These are phyloP conservation scores for Colletotrichum trifolii DNA, from an alignment of 2,329 filamentous ascomycete genomes.

Conservation along the genomic window DNA sequence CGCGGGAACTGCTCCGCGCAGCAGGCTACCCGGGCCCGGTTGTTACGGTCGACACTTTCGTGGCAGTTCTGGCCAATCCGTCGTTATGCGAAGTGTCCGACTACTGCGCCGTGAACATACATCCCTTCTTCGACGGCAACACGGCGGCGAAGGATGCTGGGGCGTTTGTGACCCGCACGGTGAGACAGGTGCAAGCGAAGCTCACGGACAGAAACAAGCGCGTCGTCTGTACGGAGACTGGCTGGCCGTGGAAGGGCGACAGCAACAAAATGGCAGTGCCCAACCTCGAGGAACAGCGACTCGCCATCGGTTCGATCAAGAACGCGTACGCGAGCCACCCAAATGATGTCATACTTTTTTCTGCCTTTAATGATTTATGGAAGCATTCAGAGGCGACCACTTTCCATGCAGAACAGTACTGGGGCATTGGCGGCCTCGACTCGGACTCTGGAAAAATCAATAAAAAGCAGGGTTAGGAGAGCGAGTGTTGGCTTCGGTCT, in stretches of 20 bases:
- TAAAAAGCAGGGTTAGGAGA: too few species aligned
- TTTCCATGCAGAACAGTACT: conserved; percentile 80
- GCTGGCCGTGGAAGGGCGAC: conserved; percentile 80
- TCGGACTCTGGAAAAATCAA: conserved; percentile 30
- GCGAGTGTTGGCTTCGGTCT: too few species aligned
- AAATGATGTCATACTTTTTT: conserved; percentile 75
- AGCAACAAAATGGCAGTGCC: conserved; percentile 77
- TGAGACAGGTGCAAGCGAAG: conserved; percentile 54
- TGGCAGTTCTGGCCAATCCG: conserved; percentile 73
- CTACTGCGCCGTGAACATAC: conserved; percentile 83
- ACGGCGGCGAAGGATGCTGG: conserved; percentile 72
- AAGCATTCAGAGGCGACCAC: conserved; percentile 72
- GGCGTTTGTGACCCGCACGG: conserved; percentile 70
- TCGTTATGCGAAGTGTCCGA: conserved; percentile 79
- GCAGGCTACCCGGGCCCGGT: conserved; percentile 79
- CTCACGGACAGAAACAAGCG: conserved; percentile 61
- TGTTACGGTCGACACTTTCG: conserved; percentile 84
- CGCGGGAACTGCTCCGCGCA: conserved; percentile 66
- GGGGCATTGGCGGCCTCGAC: conserved; percentile 68
- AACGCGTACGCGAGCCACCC: conserved; percentile 63
- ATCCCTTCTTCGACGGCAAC: conserved; percentile 83
- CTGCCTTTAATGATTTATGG: conserved; percentile 84
- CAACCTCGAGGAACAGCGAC: conserved; percentile 71
- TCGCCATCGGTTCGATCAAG: conserved; percentile 74
- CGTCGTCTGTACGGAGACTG: conserved; percentile 82